Evolutionary conservation across 1,139 yeast species (phyloP).

Genomic region (Zygoascus sp.): DNA sequence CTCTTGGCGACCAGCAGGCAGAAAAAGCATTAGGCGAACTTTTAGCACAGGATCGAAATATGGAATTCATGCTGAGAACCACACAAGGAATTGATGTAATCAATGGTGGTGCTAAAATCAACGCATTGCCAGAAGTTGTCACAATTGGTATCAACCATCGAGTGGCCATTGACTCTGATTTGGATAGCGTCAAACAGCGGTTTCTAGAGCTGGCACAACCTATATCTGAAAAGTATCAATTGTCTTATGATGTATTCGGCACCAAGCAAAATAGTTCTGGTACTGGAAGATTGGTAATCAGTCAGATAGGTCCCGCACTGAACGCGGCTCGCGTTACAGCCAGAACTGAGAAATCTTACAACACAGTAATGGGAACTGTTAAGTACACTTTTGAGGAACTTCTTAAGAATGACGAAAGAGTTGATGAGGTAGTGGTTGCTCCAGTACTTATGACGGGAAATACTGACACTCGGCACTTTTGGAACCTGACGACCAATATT

Average conservation of each 20-base stretch:
- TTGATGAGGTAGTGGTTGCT: slow-evolving; percentile 42
- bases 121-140: slow-evolving; percentile 68
- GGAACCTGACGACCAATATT: slow-evolving; percentile 67
- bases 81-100: slow-evolving; percentile 64
- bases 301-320: slow-evolving; percentile 5
- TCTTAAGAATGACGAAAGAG: not conserved
- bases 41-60: slow-evolving; percentile 1
- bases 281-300: not conserved
- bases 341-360: not conserved
- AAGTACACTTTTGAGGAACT: not conserved
- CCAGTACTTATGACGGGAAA: slow-evolving; percentile 76
- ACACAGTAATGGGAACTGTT: slow-evolving; percentile 8
- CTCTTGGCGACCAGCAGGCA: slow-evolving; percentile 15
- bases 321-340: slow-evolving; percentile 5
- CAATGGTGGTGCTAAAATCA: slow-evolving; percentile 60
- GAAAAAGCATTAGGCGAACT: slow-evolving; percentile 8
- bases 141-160: slow-evolving; percentile 54
- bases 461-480: slow-evolving; percentile 76
- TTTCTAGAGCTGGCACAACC: slow-evolving; percentile 25
- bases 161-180: slow-evolving; percentile 48
- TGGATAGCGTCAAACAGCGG: slow-evolving; percentile 40
- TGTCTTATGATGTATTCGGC: slow-evolving; percentile 9
- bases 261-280: not conserved
- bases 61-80: slow-evolving; percentile 49
- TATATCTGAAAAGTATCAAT: slow-evolving; percentile 5